Conservation (phyloP, 2,329 filamentous ascomycete genomes). For the Talaromyces sp. region DNA sequence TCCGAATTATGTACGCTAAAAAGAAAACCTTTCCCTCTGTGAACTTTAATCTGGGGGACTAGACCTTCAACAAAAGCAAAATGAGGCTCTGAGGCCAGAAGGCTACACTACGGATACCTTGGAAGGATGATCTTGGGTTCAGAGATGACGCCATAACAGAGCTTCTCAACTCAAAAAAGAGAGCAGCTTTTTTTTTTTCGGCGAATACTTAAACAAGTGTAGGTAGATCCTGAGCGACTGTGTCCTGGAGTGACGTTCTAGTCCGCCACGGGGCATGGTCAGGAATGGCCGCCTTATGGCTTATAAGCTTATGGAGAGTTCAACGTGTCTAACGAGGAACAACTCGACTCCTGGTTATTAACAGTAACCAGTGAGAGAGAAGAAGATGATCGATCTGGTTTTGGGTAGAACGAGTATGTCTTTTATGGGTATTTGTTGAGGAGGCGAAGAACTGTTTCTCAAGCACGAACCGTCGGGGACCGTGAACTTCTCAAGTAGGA, state of each 20-base stretch:
- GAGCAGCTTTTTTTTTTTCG: background rate
- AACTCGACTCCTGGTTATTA: too few relatives aligned
- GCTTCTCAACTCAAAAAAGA: background rate
- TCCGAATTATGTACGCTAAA: background rate
- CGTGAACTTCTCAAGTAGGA: too few relatives aligned
- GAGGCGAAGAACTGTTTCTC: too few relatives aligned
- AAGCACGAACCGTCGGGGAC: too few relatives aligned
- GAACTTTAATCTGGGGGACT: background rate
- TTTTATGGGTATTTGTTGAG: too few relatives aligned
- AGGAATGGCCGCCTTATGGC: background rate
- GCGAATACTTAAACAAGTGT: too few relatives aligned
- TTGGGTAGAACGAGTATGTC: too few relatives aligned
- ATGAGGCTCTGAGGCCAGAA: background rate
- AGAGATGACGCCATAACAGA: too few relatives aligned
- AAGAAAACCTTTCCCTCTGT: background rate
- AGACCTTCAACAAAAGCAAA: background rate
- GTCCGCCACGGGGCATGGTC: background rate
- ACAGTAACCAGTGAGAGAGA: too few relatives aligned
- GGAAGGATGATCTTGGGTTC: background rate
- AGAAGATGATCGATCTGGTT: too few relatives aligned
- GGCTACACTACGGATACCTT: background rate
- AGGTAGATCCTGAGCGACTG: background rate
- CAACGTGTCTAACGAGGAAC: too few relatives aligned
- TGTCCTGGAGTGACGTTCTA: background rate
- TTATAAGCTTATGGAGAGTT: too few relatives aligned